A percentile compares a stretch with the other conserved stretches of the same genome.
Evolutionary conservation across 164 flowering plant species (phyloP).

Genomic region (Piper betle): DNA sequence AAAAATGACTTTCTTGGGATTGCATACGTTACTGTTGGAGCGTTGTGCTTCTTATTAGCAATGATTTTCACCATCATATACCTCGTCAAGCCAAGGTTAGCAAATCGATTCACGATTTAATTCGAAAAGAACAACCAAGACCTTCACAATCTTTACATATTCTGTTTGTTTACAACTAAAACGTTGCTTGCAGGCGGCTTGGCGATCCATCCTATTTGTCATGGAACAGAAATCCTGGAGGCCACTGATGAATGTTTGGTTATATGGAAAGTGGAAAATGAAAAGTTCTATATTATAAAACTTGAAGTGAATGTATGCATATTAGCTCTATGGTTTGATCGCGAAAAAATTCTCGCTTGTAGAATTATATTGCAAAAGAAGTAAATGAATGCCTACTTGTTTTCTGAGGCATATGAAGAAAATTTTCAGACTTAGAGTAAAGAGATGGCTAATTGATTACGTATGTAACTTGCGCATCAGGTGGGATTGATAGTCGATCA

Average conservation of each 20-base stretch:
- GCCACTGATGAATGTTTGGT: background rate
- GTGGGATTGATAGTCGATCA: too few relatives aligned
- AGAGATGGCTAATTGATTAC: too few relatives aligned
- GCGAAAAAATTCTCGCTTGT: background rate
- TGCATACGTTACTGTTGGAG: slow-evolving; percentile 87
- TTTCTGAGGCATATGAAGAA: too few relatives aligned
- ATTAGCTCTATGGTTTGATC: background rate
- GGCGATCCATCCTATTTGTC: slow-evolving; percentile 72
- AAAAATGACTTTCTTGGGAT: slow-evolving; percentile 94
- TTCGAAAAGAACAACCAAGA: background rate
- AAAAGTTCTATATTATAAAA: background rate
- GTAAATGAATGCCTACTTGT: background rate
- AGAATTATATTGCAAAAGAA: background rate
- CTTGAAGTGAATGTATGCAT: slow-evolving; percentile 1
- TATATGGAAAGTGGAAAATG: background rate
- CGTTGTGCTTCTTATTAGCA: slow-evolving; percentile 77
- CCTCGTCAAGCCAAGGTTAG: slow-evolving; percentile 86
- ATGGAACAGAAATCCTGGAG: slow-evolving; percentile 62
- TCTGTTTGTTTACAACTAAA: background rate
- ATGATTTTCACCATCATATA: slow-evolving; percentile 56
- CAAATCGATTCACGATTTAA: background rate
- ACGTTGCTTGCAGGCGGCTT: slow-evolving; percentile 44
- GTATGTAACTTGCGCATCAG: too few relatives aligned
- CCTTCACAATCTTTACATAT: background rate
- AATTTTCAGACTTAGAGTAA: too few relatives aligned